Base-by-base conservation (phyloP, 106 monocot genomes). In the Dendrobium huoshanense region DNA sequence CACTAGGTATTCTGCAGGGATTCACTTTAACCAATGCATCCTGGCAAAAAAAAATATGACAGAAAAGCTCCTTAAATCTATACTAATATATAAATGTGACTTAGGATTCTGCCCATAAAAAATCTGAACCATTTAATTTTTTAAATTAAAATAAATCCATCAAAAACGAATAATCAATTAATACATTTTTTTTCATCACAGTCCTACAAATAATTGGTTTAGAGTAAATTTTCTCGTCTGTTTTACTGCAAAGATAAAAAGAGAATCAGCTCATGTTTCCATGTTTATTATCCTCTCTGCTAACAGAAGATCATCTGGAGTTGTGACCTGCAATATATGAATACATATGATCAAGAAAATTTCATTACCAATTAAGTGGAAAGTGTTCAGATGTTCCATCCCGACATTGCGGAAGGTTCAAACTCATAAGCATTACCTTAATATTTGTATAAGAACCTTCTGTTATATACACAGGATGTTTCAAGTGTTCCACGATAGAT, bases 401-500 rank as follows among this genome's bases (percentile, higher is more conserved):
- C 7, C 10, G 0, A 7, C 10, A 47, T 17, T 20, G 18, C 18
- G 15, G 4, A 58, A 20, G 5, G 24, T 24, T 1, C 9, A 13
- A 33, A 55, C 49, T 78, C 17, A 4, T 37, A 20, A 19, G 19
- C 15, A 59, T 10, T 56, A 95, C 99, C 99, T 95, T 99, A 40
- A 99, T 91, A 75, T 99, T 99, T 82, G 95, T 99, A 79, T 95
- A 99, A 73, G 99, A 99, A 77, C 99, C 99, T 86, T 95, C 88
- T 42, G 95, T 99, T 37, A 99, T 95, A 77, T 83, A 99, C 27
- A 99, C 99, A 83, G 93, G 93, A 75, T 99, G 90, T 72, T 95
- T 90, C n/a, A 99, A 86, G 84, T 99, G 91, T 81, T 99, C 99
- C 81, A 99, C 95, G 37, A 99, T 95, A 1, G 99, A 95, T 27